A percentile compares a stretch with the other conserved stretches of the same genome.
Evolutionary conservation across 2,329 filamentous ascomycete genomes (phyloP).

Genomic region (Teratosphaeria zuluensis): DNA sequence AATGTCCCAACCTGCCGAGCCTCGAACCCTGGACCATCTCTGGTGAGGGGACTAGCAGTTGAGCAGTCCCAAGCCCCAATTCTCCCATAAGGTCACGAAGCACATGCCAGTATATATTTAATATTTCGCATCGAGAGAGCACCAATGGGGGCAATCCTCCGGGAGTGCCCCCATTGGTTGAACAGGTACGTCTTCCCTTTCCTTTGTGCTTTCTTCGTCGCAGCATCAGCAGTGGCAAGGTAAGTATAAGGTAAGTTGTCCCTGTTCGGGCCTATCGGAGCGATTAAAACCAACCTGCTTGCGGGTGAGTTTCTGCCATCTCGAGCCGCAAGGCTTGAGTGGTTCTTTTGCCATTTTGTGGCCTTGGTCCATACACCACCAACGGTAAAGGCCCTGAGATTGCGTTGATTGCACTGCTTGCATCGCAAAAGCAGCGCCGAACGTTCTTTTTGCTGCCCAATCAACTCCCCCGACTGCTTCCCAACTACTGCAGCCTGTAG

Average conservation of each 20-base stretch:
- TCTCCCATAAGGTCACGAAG: neutral
- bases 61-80: neutral
- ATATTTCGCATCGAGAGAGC: neutral
- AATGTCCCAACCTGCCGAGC: neutral
- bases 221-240: no score
- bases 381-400: neutral
- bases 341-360: neutral
- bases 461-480: no score
- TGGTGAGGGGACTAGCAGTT: neutral
- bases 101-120: neutral
- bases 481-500: no score
- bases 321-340: neutral
- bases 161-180: neutral
- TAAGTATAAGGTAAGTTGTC: no score
- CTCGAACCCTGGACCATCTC: neutral
- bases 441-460: no score
- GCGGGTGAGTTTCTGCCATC: neutral
- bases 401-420: neutral
- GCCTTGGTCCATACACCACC: neutral
- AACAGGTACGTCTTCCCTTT: neutral
- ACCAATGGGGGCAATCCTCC: neutral
- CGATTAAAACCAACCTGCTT: neutral
- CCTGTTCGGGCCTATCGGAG: neutral
- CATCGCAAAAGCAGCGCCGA: no score
- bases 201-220: no score